A percentile compares a stretch with the other conserved stretches of the same genome.
Conservation (phyloP, 2,329 filamentous ascomycete genomes). For the Delphinella strobiligena region DNA sequence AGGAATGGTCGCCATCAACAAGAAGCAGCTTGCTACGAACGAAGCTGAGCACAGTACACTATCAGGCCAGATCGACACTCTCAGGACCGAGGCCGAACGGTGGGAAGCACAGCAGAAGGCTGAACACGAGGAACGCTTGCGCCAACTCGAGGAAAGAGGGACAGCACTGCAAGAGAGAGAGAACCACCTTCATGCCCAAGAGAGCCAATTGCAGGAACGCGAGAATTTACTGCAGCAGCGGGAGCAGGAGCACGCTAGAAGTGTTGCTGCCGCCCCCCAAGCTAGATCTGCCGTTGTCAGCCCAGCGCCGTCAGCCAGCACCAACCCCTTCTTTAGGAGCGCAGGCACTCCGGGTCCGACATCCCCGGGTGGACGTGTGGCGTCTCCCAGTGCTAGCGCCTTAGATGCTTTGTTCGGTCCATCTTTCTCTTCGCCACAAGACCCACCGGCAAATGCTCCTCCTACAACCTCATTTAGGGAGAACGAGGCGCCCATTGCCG, state of each 20-base stretch:
- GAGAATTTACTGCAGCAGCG: constrained; percentile 3
- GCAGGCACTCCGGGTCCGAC: constrained; percentile 21
- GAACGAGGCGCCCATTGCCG: too few species aligned
- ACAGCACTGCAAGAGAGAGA: background rate
- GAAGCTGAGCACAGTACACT: constrained; percentile 83
- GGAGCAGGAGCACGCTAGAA: constrained; percentile 25
- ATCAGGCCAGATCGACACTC: constrained; percentile 57
- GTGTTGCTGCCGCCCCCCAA: constrained; percentile 28
- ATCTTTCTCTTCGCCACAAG: constrained; percentile 28
- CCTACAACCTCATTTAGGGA: constrained; percentile 50
- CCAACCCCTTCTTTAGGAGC: constrained; percentile 88
- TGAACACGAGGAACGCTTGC: background rate
- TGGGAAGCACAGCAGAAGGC: background rate
- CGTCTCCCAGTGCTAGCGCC: constrained; percentile 21
- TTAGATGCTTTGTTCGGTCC: constrained; percentile 26
- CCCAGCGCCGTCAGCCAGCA: constrained; percentile 53
- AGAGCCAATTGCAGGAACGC: constrained; percentile 24
- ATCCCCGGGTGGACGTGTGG: constrained; percentile 7
- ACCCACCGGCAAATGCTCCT: constrained; percentile 26
- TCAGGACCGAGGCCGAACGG: background rate
- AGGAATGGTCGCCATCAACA: constrained; percentile 93
- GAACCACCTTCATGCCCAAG: background rate
- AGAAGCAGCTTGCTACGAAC: constrained; percentile 86
- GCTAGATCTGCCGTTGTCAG: constrained; percentile 46
- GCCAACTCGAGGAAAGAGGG: background rate